Conservation (phyloP, 1,284 basidiomycete species). For the Takashimella tepidaria region DNA sequence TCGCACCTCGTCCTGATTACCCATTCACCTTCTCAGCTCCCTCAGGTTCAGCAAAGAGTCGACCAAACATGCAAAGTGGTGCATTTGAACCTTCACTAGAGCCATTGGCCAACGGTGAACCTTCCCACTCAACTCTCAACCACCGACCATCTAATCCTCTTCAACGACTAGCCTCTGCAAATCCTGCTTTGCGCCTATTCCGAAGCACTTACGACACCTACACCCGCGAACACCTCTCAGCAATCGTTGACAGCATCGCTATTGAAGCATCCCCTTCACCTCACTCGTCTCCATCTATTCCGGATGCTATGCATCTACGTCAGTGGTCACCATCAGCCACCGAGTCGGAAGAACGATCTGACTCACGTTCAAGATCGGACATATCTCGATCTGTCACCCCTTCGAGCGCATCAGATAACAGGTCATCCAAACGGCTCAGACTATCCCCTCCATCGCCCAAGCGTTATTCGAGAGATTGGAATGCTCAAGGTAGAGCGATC, state of each 20-base stretch:
- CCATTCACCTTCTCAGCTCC: constrained; percentile 72
- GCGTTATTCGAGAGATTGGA: constrained; percentile 30
- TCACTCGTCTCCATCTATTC: constrained; percentile 30
- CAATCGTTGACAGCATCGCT: constrained; percentile 82
- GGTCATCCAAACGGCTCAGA: constrained; percentile 33
- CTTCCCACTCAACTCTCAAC: constrained; percentile 30
- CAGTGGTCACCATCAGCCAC: constrained; percentile 21
- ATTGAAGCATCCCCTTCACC: constrained; percentile 61
- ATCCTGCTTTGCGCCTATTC: constrained; percentile 75
- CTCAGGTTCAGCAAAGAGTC: background rate
- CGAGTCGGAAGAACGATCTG: constrained; percentile 4
- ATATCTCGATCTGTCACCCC: constrained; percentile 1
- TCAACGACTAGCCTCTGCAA: constrained; percentile 49
- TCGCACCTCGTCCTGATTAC: constrained; percentile 50
- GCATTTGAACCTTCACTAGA: constrained; percentile 13
- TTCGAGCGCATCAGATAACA: constrained; percentile 19
- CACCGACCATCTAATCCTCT: constrained; percentile 1
- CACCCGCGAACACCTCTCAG: constrained; percentile 83
- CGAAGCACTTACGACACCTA: constrained; percentile 85
- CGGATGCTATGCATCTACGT: constrained; percentile 12
- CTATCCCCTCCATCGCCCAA: constrained; percentile 23
- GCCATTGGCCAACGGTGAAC: constrained; percentile 21
- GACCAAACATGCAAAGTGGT: background rate
- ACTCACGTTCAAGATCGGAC: constrained; percentile 9
- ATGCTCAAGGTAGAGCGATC: constrained; percentile 34